Evolutionary conservation across 495 filamentous ascomycete species (phyloP), one percentile per base, ranked within the genome.

Genomic region (Talaromyces trachyspermus): DNA sequence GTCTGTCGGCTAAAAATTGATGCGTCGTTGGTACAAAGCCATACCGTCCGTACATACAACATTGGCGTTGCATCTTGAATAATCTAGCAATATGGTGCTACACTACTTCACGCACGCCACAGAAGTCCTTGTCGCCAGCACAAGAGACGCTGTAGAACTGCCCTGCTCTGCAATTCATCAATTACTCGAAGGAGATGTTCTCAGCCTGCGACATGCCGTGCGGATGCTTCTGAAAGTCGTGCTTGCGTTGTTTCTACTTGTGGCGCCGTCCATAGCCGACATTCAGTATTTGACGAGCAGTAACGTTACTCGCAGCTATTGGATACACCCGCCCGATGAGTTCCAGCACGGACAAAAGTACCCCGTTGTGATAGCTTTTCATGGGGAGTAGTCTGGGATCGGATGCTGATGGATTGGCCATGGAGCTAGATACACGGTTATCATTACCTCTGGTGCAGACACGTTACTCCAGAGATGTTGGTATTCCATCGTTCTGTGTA

Each of bases 271-370:
- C 11, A 22, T 46, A 15, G 14, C 44, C 12, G 44, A 46, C 20
- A 12, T 46, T 15, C 44, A 46, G 30, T 35, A 19, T 5, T n/a
- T 46, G 14, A 23, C 11, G 19, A 46, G 44, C n/a, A 46, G 44
- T 15, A 46, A 46, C n/a, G 29, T 18, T n/a, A 36, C 27, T 37
- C 44, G 44, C 27, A 46, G 44, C 22, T 46, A 46, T 22, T 46
- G 44, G 44, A 14, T 46, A 14, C 44, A 46, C 19, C 29, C 44
- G 10, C 44, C 44, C 0, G 44, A 46, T 25, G n/a, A 46, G 14
- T 37, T 35, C 0, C 4, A 46, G n/a, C 9, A n/a, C 12, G 44
- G 44, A 15, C 5, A 37, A 11, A 46, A 12, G 0, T 46, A 46
- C 25, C 44, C 44, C 11, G 44, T 22, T 2, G 44, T 46, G 10